These are phyloP conservation scores for Naganishia vaughanmartiniae DNA, from an alignment of 768 basidiomycete species.

Conservation along the genomic window DNA sequence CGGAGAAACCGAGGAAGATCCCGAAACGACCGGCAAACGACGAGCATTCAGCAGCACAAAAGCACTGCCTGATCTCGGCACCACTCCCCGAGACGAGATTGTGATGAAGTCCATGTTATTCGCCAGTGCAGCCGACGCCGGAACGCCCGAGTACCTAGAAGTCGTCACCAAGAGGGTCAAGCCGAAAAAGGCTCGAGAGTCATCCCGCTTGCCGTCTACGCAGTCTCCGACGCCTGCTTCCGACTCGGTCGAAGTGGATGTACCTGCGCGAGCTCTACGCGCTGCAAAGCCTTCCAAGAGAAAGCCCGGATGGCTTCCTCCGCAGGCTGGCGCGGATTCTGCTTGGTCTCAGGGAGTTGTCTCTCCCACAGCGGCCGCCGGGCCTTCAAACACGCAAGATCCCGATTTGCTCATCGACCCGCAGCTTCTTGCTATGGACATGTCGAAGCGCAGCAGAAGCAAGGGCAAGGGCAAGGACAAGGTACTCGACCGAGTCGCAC, in stretches of 20 bases:
- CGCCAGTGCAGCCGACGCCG: conserved; percentile 7
- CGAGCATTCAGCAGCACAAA: conserved; percentile 11
- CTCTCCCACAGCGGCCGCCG: background rate
- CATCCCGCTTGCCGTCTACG: background rate
- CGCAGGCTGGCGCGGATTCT: conserved; percentile 6
- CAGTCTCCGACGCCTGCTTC: conserved; percentile 2
- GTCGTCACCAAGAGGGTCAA: background rate
- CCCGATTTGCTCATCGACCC: background rate
- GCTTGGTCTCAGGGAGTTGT: background rate
- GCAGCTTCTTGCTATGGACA: background rate
- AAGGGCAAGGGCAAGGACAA: conserved; percentile 13
- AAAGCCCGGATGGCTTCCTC: conserved; percentile 13
- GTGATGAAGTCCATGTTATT: conserved; percentile 18
- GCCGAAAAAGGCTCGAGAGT: background rate
- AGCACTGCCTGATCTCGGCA: conserved; percentile 1
- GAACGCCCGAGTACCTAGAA: conserved; percentile 11
- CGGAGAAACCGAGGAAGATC: background rate
- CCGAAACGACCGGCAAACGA: background rate
- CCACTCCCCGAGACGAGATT: conserved; percentile 2
- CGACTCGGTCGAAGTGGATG: background rate
- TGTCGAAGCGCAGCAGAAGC: background rate
- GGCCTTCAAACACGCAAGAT: background rate
- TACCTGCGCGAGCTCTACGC: background rate
- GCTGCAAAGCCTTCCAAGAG: background rate
- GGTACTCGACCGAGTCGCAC: background rate